Percentiles rank a stretch among this genome's conserved stretches.
Conservation (phyloP, 306 rosid genomes). For the Hippophae tibetana region DNA sequence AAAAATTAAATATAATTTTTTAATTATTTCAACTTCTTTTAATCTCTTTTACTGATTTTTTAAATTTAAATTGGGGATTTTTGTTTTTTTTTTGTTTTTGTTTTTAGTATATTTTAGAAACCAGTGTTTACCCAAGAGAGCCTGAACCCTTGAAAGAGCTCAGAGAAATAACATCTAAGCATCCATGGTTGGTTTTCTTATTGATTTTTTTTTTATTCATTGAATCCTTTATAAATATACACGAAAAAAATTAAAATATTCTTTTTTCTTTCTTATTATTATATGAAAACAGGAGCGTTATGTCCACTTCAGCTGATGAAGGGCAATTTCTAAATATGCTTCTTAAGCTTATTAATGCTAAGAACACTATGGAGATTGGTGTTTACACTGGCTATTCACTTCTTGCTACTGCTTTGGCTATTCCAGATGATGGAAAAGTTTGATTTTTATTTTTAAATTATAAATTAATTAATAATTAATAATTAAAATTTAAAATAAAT, state of each 20-base stretch:
- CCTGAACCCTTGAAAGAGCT: conserved; percentile 85
- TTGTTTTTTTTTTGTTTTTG: not conserved
- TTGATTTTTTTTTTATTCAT: not conserved
- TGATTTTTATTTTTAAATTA: not conserved
- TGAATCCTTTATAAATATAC: not conserved
- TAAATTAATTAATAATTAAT: not conserved
- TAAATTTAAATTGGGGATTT: not conserved
- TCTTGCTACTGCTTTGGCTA: conserved; percentile 86
- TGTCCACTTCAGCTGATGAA: conserved; percentile 92
- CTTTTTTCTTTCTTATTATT: not conserved
- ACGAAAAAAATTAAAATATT: not conserved
- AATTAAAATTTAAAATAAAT: not conserved
- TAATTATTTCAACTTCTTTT: not conserved
- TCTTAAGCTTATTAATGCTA: conserved; percentile 81
- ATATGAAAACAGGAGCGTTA: conserved; percentile 58
- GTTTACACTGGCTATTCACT: conserved; percentile 93
- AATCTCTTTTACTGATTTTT: not conserved
- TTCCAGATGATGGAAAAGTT: conserved; percentile 94
- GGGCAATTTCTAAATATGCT: conserved; percentile 89
- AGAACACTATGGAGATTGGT: conserved; percentile 94
- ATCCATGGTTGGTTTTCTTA: conserved; percentile 48
- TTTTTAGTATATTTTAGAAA: conserved; percentile 66
- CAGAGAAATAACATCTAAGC: conserved; percentile 84
- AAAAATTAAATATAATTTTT: not conserved
- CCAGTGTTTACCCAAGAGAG: conserved; percentile 89